Evolutionary conservation across 2,329 filamentous ascomycete genomes (phyloP).

Genomic region (Aspergillus tanneri): DNA sequence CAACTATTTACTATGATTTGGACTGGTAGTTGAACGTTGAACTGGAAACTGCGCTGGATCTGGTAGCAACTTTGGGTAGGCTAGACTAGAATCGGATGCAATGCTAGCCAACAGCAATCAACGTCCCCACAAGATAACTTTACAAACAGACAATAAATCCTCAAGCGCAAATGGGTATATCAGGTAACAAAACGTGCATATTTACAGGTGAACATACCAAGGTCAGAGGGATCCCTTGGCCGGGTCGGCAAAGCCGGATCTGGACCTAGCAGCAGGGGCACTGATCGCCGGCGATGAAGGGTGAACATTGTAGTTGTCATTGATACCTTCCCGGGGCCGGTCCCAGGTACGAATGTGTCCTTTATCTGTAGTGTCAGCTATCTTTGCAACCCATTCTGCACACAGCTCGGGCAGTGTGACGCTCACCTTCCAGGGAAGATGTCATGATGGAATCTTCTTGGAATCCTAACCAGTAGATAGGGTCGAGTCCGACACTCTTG

Average conservation of each 20-base stretch:
- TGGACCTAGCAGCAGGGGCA: slow-evolving; percentile 18
- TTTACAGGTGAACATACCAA: slow-evolving; percentile 10
- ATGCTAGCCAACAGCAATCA: too few relatives aligned
- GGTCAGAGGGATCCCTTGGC: slow-evolving; percentile 19
- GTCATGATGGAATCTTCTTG: slow-evolving; percentile 91
- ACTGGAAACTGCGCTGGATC: too few relatives aligned
- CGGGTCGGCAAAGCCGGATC: slow-evolving; percentile 16
- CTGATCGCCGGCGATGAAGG: slow-evolving; percentile 20
- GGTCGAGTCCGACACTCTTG: slow-evolving; percentile 81
- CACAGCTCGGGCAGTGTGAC: slow-evolving; percentile 5
- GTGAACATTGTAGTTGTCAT: slow-evolving; percentile 23
- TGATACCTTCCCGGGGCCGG: slow-evolving; percentile 54
- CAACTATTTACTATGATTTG: too few relatives aligned
- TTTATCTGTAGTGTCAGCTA: slow-evolving; percentile 35
- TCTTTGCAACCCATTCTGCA: slow-evolving; percentile 6
- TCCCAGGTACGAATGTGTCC: slow-evolving; percentile 76
- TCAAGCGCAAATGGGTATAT: slow-evolving; percentile 23
- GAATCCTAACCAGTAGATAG: slow-evolving; percentile 87
- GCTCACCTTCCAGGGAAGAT: slow-evolving; percentile 81
- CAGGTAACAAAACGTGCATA: slow-evolving; percentile 13
- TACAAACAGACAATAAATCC: too few relatives aligned
- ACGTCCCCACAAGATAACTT: too few relatives aligned
- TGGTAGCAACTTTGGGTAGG: too few relatives aligned
- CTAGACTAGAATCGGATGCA: too few relatives aligned
- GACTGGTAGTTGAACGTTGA: too few relatives aligned